These are phyloP conservation scores for Lolium perenne DNA, from an alignment of 176 grass and related monocot species.

Conservation along the genomic window DNA sequence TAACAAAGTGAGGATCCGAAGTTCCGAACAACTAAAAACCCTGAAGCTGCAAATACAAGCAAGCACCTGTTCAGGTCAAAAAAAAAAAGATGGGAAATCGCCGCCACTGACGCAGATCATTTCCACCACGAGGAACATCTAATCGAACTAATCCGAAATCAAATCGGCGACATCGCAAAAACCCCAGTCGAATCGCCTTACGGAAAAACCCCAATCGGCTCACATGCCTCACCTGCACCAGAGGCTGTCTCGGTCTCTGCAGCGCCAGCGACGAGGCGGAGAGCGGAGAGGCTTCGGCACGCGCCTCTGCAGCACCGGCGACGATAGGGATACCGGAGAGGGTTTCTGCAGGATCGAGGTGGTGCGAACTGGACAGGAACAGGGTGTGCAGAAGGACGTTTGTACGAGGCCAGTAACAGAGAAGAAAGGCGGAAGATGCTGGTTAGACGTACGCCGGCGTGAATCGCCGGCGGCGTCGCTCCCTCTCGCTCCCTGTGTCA, in stretches of 20 bases:
- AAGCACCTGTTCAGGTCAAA: too few species aligned
- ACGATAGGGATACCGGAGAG: not conserved
- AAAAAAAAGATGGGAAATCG: not conserved
- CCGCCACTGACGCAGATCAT: not conserved
- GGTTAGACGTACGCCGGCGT: not conserved
- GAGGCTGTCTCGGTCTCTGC: not conserved
- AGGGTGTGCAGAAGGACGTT: not conserved
- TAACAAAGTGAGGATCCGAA: not conserved
- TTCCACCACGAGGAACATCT: not conserved
- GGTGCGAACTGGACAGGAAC: not conserved
- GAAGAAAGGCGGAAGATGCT: not conserved
- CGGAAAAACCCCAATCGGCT: not conserved
- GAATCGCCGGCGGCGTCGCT: not conserved
- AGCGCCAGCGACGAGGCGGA: not conserved
- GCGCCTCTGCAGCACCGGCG: not conserved
- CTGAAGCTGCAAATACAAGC: not conserved
- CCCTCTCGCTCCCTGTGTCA: not conserved
- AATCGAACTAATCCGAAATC: not conserved
- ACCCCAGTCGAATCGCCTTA: not conserved
- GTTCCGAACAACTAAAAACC: not conserved
- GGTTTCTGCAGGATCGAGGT: not conserved
- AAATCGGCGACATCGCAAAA: not conserved
- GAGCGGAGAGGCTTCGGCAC: not conserved
- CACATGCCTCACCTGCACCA: not conserved
- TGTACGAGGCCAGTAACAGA: not conserved